Evolutionary conservation across 108 stramenopile genomes (phyloP), one percentile per base, ranked within the genome.

Genomic region (Aurantiochytrium sp.): DNA sequence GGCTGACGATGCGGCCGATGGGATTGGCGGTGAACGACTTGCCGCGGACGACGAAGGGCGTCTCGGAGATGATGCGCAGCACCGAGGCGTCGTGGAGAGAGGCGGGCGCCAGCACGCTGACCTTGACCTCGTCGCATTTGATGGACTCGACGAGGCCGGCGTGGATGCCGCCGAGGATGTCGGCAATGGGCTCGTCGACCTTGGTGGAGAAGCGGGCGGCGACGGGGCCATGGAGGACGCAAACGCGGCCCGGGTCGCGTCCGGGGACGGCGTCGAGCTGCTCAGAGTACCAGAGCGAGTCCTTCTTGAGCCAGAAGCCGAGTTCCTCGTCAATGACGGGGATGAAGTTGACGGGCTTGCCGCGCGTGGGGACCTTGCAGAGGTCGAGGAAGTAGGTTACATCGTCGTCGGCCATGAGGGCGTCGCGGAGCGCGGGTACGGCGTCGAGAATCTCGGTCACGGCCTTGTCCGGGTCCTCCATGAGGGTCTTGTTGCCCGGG

Each of bases 261-360:
- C 34, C 87, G 4, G 48, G 68, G 5, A 88, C 69, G 31, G 87
- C 87, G 24, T 86, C 87, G 55, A 88, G 53, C 27, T 88, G 85
- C 87, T 88, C 87, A 10, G 48, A 52, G 87, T 52, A 88, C 87
- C 87, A 88, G 32, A 88, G 73, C 17, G 48, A 52, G 81, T 88
- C 87, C 87, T 88, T 88, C 54, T 88, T 88, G 39, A 88, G 30
- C 73, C 73, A 88, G 73, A 88, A 88, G 39, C 19, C 53, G 55
- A 88, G 87, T 4, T 88, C 87, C 37, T 30, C 87, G 37, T 88
- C 73, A 4, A 88, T n/a, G 22, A 85, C 52, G 21, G 87, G 87
- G 24, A 88, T 32, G 48, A 88, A 88, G 37, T 86, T 86, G 17
- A 88, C 87, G 36, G 87, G 87, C 55, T 88, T 88, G 73, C 87